Evolutionary conservation across 345 rosid species (phyloP).

Genomic region (Clarkia xantiana): DNA sequence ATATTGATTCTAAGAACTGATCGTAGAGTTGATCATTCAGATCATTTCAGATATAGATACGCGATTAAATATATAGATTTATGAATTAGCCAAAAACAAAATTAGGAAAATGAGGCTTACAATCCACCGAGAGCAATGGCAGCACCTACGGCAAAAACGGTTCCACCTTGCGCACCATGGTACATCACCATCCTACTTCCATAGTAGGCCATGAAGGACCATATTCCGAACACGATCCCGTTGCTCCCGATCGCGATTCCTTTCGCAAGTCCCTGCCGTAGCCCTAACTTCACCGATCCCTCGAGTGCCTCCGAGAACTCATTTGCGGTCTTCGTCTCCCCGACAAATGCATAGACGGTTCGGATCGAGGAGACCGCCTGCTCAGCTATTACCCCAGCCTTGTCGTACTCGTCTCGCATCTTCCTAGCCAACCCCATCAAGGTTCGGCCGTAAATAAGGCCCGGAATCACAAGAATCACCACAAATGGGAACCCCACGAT

Average conservation of each 20-base stretch:
- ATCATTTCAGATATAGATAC: too few relatives aligned
- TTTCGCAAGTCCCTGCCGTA: constrained; percentile 55
- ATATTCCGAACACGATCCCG: constrained; percentile 48
- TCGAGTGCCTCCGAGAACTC: constrained; percentile 52
- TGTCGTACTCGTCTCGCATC: constrained; percentile 54
- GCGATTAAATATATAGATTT: too few relatives aligned
- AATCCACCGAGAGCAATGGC: constrained; percentile 54
- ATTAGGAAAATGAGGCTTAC: constrained; percentile 24
- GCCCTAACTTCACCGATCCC: constrained; percentile 43
- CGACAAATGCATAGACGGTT: constrained; percentile 75
- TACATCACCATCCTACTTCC: constrained; percentile 74
- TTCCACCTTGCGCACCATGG: constrained; percentile 60
- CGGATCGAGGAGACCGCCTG: constrained; percentile 70
- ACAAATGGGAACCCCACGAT: constrained; percentile 60
- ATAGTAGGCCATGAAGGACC: constrained; percentile 55
- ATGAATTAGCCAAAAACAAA: too few relatives aligned
- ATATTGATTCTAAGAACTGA: too few relatives aligned
- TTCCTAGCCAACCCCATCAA: constrained; percentile 52
- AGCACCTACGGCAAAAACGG: constrained; percentile 46
- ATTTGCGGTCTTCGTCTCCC: constrained; percentile 35
- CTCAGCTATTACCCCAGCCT: constrained; percentile 60
- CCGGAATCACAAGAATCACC: constrained; percentile 59
- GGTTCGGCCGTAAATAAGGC: constrained; percentile 62
- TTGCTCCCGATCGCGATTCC: constrained; percentile 64
- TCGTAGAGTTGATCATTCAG: too few relatives aligned